Conservation (phyloP, 2,329 filamentous ascomycete genomes). For the Colletotrichum filicis region DNA sequence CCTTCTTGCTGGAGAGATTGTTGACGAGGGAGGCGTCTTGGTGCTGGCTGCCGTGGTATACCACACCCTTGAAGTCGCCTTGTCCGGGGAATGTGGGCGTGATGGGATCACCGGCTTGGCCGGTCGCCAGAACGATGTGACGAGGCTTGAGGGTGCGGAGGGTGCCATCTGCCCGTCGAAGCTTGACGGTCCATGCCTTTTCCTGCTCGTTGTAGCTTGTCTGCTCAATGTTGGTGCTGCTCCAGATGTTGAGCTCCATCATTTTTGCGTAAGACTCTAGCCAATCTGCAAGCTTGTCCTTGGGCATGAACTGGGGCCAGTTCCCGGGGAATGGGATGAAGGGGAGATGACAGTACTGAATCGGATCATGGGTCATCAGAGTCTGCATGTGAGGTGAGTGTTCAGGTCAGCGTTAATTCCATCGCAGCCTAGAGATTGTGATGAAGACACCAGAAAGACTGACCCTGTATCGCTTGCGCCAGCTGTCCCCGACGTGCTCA, state of each 20-base stretch:
- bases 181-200: conserved; percentile 65
- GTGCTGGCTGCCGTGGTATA: conserved; percentile 64
- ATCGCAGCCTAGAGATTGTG: neutral
- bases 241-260: conserved; percentile 78
- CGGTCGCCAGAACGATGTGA: conserved; percentile 75
- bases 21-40: conserved; percentile 5
- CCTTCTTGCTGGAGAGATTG: conserved; percentile 64
- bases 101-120: conserved; percentile 73
- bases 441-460: neutral
- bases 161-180: conserved; percentile 55
- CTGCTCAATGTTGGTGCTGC: conserved; percentile 57
- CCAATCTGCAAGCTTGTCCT: conserved; percentile 77
- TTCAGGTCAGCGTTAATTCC: conserved; percentile 34
- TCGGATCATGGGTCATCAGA: conserved; percentile 75
- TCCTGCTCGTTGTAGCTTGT: conserved; percentile 61
- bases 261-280: conserved; percentile 73
- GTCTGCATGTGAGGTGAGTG: conserved; percentile 49
- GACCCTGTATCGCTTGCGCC: conserved; percentile 66
- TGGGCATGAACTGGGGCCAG: conserved; percentile 78
- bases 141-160: conserved; percentile 66
- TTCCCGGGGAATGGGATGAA: conserved; percentile 72
- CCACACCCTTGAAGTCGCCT: conserved; percentile 66
- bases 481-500: conserved; percentile 70
- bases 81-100: conserved; percentile 67
- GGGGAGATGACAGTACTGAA: conserved; percentile 71